Conservation (phyloP, 2,329 filamentous ascomycete genomes). For the Mycogone perniciosa region DNA sequence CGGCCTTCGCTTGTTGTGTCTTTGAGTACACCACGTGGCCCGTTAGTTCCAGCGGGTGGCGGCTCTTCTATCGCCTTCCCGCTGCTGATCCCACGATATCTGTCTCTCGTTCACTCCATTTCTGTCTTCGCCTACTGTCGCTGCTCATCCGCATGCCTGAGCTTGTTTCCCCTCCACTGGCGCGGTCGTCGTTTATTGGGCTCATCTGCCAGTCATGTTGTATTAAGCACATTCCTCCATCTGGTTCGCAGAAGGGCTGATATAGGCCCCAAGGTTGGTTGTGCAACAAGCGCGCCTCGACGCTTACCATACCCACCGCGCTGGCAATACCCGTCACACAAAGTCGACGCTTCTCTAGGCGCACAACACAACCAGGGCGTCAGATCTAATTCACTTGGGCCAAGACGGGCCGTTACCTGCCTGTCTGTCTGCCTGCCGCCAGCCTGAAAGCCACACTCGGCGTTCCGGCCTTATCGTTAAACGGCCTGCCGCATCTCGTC, state of each 20-base stretch:
- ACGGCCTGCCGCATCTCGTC: too few relatives aligned
- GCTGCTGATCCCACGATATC: background rate
- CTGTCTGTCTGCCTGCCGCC: too few relatives aligned
- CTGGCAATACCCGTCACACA: background rate
- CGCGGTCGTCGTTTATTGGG: conserved; percentile 3
- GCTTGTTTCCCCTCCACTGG: conserved; percentile 4
- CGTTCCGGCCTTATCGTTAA: conserved; percentile 1
- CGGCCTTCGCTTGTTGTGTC: background rate
- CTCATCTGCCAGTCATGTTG: conserved; percentile 8
- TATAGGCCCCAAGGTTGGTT: background rate
- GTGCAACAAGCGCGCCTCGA: background rate
- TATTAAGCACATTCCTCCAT: conserved; percentile 5
- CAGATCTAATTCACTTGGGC: too few relatives aligned
- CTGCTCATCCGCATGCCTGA: conserved; percentile 4
- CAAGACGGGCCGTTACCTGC: too few relatives aligned
- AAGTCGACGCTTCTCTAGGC: too few relatives aligned
- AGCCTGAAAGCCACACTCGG: background rate
- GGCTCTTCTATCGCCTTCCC: conserved; percentile 1
- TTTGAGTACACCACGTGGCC: too few relatives aligned
- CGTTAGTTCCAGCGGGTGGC: too few relatives aligned
- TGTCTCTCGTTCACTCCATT: too few relatives aligned
- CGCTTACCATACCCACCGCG: background rate
- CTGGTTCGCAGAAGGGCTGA: conserved; percentile 1
- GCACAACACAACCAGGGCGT: too few relatives aligned
- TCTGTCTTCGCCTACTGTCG: background rate